Percentiles rank a stretch among this genome's conserved stretches.
phyloP scores from a whole-genome alignment of 768 basidiomycete species.

The Daedaleopsis nitida region DNA sequence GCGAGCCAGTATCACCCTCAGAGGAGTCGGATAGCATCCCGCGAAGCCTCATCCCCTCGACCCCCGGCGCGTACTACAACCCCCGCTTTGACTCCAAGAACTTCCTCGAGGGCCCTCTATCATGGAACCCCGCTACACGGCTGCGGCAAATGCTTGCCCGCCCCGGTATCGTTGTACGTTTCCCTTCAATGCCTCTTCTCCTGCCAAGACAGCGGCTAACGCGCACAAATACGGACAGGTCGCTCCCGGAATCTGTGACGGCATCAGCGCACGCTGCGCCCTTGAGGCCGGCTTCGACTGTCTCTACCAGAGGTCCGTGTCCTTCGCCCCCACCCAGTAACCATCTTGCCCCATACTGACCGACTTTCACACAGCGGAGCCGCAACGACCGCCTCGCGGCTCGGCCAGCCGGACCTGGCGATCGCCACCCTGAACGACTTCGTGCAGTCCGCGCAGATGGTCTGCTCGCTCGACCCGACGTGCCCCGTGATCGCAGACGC shows the following conservation, averaged over 20 bases:
- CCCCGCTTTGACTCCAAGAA: conserved; percentile 69
- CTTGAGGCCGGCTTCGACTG: conserved; percentile 79
- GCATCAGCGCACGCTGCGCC: conserved; percentile 79
- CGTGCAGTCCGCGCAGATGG: conserved; percentile 72
- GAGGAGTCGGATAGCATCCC: conserved; percentile 1
- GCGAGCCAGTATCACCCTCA: background rate
- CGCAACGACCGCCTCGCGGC: conserved; percentile 76
- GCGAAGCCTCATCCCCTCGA: conserved; percentile 8
- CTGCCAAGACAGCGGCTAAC: background rate
- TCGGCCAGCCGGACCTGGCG: conserved; percentile 78
- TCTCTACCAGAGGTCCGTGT: conserved; percentile 66
- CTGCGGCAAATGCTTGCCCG: conserved; percentile 57
- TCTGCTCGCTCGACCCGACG: conserved; percentile 63
- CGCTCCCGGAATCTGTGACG: conserved; percentile 80
- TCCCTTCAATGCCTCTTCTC: background rate
- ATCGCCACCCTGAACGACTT: conserved; percentile 81
- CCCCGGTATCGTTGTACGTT: conserved; percentile 73
- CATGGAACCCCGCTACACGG: conserved; percentile 67
- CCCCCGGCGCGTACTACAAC: conserved; percentile 54
- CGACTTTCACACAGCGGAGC: conserved; percentile 51
- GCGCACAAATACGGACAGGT: conserved; percentile 42
- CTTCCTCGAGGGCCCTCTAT: conserved; percentile 69
- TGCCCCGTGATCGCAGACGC: conserved; percentile 79
- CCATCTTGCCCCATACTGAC: background rate
- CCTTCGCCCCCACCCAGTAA: background rate